A percentile compares a stretch with the other conserved stretches of the same genome.
Evolutionary conservation across 2,329 filamentous ascomycete genomes (phyloP).

Genomic region (Fusarium sp.): DNA sequence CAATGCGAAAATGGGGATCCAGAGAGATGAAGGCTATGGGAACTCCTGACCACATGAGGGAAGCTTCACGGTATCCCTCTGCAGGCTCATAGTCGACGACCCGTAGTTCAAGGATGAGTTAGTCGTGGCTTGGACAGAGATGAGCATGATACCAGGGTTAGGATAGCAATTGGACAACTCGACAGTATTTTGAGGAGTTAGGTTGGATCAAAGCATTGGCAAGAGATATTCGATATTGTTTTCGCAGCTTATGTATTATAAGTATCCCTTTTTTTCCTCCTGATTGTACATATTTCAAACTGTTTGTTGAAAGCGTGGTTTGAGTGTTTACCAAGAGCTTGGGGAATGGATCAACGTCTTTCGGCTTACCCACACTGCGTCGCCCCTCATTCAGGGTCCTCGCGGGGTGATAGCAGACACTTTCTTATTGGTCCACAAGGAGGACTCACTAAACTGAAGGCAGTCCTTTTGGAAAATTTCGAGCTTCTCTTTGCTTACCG

Average conservation of each 20-base stretch:
- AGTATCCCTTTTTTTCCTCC: neutral
- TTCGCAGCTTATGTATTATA: neutral
- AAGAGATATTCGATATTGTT: neutral
- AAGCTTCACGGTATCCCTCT: slow-evolving; percentile 35
- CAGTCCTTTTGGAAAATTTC: neutral
- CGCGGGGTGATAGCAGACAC: slow-evolving; percentile 1
- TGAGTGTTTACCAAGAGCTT: too few relatives aligned
- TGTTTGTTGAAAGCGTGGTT: neutral
- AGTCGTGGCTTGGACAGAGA: neutral
- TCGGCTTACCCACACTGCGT: slow-evolving; percentile 2
- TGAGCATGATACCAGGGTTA: neutral
- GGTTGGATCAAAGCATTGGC: too few relatives aligned
- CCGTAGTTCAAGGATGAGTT: neutral
- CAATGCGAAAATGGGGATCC: slow-evolving; percentile 23
- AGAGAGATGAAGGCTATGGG: slow-evolving; percentile 34
- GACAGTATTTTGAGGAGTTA: neutral
- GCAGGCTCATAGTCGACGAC: neutral
- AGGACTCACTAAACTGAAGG: slow-evolving; percentile 10
- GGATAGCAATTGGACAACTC: neutral
- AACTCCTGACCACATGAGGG: slow-evolving; percentile 40
- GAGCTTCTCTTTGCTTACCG: neutral
- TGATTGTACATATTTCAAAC: neutral
- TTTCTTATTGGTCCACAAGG: slow-evolving; percentile 10
- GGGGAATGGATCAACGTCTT: neutral
- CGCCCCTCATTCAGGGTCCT: slow-evolving; percentile 14